Base-by-base conservation (phyloP, 2,329 filamentous ascomycete genomes). In the Aspergillus clavatus region DNA sequence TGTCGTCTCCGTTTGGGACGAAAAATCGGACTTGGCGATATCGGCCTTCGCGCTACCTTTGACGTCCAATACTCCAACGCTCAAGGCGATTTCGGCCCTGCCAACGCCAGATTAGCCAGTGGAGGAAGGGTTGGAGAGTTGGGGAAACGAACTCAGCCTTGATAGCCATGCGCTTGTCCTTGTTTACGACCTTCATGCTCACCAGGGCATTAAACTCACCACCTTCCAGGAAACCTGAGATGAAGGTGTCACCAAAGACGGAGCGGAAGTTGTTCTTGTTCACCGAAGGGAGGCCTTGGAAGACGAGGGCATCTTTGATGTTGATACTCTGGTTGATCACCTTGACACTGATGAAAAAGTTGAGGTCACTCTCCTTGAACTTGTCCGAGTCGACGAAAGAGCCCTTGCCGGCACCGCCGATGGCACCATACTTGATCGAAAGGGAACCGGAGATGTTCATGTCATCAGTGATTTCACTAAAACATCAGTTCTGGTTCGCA, bases 321-420 rank as follows among this genome's bases (percentile, higher is more conserved):
- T 23, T 26, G 4, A 39, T 19, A 5, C 24, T 19, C 22, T 39
- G 37, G 37, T 39, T 39, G 18, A 39, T 14, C 7, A 45, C 43
- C 11, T 45, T 45, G 27, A 45, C 43, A 2, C 14, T 18, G 10
- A 45, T 23, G 7, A 36, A 24, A 21, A 27, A 40, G 37, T 35
- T 45, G 8, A 45, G 4, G 21, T 45, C 43, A 14, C 43, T 45
- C n/a, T 36, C 38, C 26, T 40, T 40, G 38, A 45, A 24, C 29
- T 45, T 45, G 12, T 16, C 22, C 3, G 27, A 24, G 43, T 45
- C 37, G 11, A 45, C n/a, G 22, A 26, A 24, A 3, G 18, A 19
- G 3, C 29, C 28, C 6, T 43, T 43, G 28, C 29, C 40, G 7
- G 18, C 14, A 11, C n/a, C 28, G 26, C 28, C 40, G 21, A 43